These are phyloP conservation scores for Tanacetum coccineum DNA, from an alignment of 129 eudicot species.

Conservation along the genomic window DNA sequence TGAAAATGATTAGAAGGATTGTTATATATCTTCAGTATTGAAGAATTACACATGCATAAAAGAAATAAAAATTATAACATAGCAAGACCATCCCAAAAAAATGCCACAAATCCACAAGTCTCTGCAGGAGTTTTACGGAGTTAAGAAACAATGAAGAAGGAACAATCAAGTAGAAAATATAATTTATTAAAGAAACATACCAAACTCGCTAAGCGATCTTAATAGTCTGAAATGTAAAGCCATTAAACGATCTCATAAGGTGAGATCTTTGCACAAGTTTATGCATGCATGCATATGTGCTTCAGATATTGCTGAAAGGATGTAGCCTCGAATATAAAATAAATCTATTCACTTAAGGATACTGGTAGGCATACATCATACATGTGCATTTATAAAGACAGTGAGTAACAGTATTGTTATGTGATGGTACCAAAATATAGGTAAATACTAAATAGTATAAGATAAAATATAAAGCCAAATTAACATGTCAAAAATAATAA, in stretches of 20 bases:
- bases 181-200: conserved; percentile 34
- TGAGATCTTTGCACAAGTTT: neutral
- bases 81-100: too few species aligned
- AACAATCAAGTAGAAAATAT: conserved; percentile 14
- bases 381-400: too few species aligned
- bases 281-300: too few species aligned
- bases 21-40: conserved; percentile 11
- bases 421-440: conserved; percentile 11
- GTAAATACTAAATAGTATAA: neutral
- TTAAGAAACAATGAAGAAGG: neutral
- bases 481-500: conserved; percentile 6
- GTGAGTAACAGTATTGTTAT: too few species aligned
- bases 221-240: conserved; percentile 47
- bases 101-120: conserved; percentile 98
- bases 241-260: conserved; percentile 13
- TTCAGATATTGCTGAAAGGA: neutral
- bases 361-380: too few species aligned
- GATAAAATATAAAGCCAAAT: neutral
- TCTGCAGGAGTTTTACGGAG: conserved; percentile 38
- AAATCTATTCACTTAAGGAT: neutral
- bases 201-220: conserved; percentile 82
- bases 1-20: conserved; percentile 5
- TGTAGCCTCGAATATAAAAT: neutral
- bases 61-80: conserved; percentile 10
- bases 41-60: conserved; percentile 1